Evolutionary conservation across 345 rosid genomes (phyloP), one percentile per base, ranked within the genome.

Genomic region (Rhodomyrtus tomentosa): DNA sequence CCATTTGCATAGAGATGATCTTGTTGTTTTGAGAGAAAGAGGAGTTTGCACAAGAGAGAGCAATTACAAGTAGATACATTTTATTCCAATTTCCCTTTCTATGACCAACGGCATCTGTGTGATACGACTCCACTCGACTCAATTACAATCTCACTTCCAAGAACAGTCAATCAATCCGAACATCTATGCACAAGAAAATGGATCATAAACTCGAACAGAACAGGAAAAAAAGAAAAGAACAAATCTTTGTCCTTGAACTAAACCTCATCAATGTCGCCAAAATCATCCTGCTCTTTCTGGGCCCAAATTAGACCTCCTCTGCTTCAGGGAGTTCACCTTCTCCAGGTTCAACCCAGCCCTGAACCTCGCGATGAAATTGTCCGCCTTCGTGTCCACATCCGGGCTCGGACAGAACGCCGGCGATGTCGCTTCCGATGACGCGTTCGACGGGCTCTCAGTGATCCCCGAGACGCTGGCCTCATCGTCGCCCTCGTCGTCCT

Each of bases 301-400:
- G 81, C 96, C 96, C 82, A 95, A 92, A 62, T 93, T 95, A 52
- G 98, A 96, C 82, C 91, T 88, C 52, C 85, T 88, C 85, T 81
- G 88, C 83, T 88, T 90, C 10, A 82, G 87, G 21, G 99, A 94
- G 85, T 96, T 93, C 79, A 89, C 68, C 92, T 91, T 96, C 93
- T 96, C 98, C 90, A 91, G 68, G 83, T 81, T 90, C 90, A 95
- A 88, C 18, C 96, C 96, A 56, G 96, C 96, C 82, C 95, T 94
- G 89, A 95, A 93, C 79, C 90, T 92, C 27, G 96, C 94, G 56
- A 96, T 95, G 93, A 96, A 96, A 74, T 92, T 87, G 82, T 93
- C 96, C 5, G 99, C 99, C 84, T 96, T 94, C 14, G 94, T 90
- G 88, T 96, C 80, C 87, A 96, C 96, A 84, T 95, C 98, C 16